Conservation (phyloP, 75 land plant genomes). For the Azolla pinnata region DNA sequence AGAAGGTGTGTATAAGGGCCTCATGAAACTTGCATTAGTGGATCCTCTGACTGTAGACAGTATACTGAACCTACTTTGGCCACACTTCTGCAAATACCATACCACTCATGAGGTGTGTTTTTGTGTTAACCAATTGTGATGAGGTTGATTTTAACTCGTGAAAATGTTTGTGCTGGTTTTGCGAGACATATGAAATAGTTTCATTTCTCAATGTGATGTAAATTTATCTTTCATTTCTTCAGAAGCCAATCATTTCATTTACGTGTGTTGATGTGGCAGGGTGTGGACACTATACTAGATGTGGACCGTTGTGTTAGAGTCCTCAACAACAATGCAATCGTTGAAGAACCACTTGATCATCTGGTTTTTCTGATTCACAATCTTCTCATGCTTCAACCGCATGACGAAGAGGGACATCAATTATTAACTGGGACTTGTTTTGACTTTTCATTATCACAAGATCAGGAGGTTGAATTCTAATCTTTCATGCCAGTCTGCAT, state of each 20-base stretch:
- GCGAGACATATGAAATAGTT: background rate
- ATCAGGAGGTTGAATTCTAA: constrained; percentile 87
- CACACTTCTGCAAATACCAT: constrained; percentile 65
- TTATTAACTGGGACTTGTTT: constrained; percentile 24
- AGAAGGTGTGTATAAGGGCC: constrained; percentile 55
- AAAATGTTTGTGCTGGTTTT: no score
- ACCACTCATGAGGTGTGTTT: constrained; percentile 39
- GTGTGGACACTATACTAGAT: constrained; percentile 30
- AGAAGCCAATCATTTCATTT: no score
- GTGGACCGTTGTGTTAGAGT: constrained; percentile 42
- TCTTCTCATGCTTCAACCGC: constrained; percentile 65
- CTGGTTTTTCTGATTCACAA: constrained; percentile 55
- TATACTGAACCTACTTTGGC: constrained; percentile 65
- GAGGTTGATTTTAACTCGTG: no score
- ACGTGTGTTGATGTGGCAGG: constrained; percentile 43
- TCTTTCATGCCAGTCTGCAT: no score
- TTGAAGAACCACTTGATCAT: constrained; percentile 76
- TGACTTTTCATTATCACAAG: constrained; percentile 81
- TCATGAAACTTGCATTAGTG: constrained; percentile 50
- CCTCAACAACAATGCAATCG: constrained; percentile 31
- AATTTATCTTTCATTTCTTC: constrained; percentile 1
- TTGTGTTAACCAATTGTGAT: no score
- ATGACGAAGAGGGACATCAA: constrained; percentile 16
- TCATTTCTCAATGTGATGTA: constrained; percentile 2
- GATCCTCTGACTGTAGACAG: constrained; percentile 45